These are phyloP conservation scores for Camellia lanceoleosa DNA, from an alignment of 148 eudicot genomes.

Conservation along the genomic window DNA sequence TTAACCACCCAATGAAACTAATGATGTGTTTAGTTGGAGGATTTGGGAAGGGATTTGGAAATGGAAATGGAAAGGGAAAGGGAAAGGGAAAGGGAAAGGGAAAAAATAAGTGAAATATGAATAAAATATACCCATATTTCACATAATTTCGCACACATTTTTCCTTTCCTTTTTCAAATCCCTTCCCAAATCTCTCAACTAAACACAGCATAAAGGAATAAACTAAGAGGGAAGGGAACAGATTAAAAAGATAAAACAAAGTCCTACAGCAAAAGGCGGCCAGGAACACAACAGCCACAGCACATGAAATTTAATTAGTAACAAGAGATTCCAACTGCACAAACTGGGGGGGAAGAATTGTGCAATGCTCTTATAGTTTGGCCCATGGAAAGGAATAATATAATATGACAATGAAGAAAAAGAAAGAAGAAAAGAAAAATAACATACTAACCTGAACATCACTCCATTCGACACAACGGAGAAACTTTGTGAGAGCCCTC, in stretches of 20 bases:
- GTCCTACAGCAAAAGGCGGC: background rate
- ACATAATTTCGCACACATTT: conserved; percentile 10
- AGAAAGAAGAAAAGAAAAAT: background rate
- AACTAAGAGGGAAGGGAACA: too few species aligned
- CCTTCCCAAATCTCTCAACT: too few species aligned
- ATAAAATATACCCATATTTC: too few species aligned
- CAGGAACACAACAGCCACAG: background rate
- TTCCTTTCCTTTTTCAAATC: too few species aligned
- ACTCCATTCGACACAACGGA: conserved; percentile 99
- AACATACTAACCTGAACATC: conserved; percentile 69
- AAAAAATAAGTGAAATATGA: too few species aligned
- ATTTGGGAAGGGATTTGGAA: too few species aligned
- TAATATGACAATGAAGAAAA: background rate
- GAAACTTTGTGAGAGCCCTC: conserved; percentile 91
- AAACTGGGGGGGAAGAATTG: background rate
- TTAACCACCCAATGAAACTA: too few species aligned
- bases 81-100: too few species aligned
- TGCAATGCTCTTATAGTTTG: background rate
- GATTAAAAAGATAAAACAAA: too few species aligned
- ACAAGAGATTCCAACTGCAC: background rate
- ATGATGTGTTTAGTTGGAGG: too few species aligned
- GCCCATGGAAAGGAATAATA: background rate
- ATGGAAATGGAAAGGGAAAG: too few species aligned
- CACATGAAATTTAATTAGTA: background rate
- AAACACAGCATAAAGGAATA: too few species aligned